Conservation (phyloP, 2,329 filamentous ascomycete genomes). For the Nannizziopsis arthrosporioides region DNA sequence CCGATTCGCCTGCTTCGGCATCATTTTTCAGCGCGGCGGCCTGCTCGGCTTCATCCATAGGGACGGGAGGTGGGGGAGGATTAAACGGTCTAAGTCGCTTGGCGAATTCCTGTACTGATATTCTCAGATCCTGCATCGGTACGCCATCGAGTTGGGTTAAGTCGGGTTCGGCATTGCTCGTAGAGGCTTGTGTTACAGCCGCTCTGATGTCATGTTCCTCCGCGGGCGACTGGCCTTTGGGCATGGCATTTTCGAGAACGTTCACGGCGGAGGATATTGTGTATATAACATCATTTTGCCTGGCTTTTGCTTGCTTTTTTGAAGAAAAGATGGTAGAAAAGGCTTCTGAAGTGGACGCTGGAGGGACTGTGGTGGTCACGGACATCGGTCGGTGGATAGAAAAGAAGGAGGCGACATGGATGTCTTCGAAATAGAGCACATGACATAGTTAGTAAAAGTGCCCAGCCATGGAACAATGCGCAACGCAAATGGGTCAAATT, state of each 20-base stretch:
- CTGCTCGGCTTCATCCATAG: conserved; percentile 39
- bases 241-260: conserved; percentile 32
- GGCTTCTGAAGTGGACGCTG: conserved; percentile 55
- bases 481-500: too few species aligned
- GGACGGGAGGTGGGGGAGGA: conserved; percentile 67
- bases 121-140: conserved; percentile 49
- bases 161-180: conserved; percentile 25
- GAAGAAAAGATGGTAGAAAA: conserved; percentile 76
- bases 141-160: conserved; percentile 32
- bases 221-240: conserved; percentile 26
- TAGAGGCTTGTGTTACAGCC: conserved; percentile 21
- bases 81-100: conserved; percentile 68
- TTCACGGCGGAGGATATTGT: conserved; percentile 46
- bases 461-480: too few species aligned
- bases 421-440: conserved; percentile 46
- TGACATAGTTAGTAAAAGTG: conserved; percentile 14
- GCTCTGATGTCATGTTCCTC: conserved; percentile 26
- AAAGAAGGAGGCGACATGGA: conserved; percentile 86
- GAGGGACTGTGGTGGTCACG: conserved; percentile 68
- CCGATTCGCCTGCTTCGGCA: conserved; percentile 28
- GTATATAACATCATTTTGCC: conserved; percentile 50
- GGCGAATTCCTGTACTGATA: conserved; percentile 57
- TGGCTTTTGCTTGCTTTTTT: conserved; percentile 37
- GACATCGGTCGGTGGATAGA: conserved; percentile 91
- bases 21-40: conserved; percentile 20